Percentiles rank a stretch among this genome's conserved stretches.
phyloP scores from a whole-genome alignment of 495 filamentous ascomycete genomes.

The Hypoxylon intermedium region DNA sequence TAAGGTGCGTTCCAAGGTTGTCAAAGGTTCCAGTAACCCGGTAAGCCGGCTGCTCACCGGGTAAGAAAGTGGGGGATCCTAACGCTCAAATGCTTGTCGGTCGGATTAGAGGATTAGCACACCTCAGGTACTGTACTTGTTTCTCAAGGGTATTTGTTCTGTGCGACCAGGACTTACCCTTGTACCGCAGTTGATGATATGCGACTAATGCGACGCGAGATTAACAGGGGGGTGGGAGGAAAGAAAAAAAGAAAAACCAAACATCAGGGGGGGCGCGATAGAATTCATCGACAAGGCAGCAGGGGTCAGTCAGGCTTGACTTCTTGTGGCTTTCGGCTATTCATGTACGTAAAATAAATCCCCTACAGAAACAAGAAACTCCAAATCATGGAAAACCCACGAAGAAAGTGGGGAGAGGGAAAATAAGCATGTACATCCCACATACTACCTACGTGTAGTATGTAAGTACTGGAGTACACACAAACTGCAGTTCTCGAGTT shows the following conservation, averaged over 20 bases:
- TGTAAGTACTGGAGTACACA: background rate
- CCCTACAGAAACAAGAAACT: conserved; percentile 2
- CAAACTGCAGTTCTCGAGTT: background rate
- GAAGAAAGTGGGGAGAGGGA: conserved; percentile 20
- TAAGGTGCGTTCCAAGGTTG: conserved; percentile 23
- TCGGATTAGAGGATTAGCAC: background rate
- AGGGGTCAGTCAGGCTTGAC: too few species aligned
- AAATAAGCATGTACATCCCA: too few species aligned
- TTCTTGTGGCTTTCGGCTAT: background rate
- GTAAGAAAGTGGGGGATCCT: conserved; percentile 14
- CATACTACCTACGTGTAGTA: too few species aligned
- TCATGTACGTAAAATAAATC: conserved; percentile 18
- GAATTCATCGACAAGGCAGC: too few species aligned
- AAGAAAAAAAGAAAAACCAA: conserved; percentile 1
- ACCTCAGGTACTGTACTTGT: background rate
- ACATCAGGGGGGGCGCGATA: too few species aligned
- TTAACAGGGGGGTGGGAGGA: background rate
- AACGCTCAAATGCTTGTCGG: conserved; percentile 9
- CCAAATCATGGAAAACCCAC: background rate
- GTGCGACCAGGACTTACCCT: too few species aligned
- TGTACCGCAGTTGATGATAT: background rate
- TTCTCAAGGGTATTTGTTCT: too few species aligned
- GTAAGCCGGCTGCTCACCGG: conserved; percentile 17
- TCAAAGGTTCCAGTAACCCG: conserved; percentile 37
- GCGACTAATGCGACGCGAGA: background rate